Conservation (phyloP, 2,329 filamentous ascomycete genomes). For the Colletotrichum orbiculare region DNA sequence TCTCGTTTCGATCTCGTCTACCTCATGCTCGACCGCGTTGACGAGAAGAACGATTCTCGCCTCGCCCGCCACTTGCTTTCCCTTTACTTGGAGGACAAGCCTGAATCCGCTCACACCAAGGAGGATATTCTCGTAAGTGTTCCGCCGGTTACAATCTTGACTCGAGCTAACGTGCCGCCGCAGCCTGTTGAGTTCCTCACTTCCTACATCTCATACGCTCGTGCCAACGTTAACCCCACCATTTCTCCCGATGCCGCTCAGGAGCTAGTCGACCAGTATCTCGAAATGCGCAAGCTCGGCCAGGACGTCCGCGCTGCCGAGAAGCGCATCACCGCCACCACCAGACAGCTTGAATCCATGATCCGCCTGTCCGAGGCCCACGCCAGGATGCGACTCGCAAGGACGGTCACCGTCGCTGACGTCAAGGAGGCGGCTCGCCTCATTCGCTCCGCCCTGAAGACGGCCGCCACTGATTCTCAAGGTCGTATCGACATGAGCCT, state of each 20-base stretch:
- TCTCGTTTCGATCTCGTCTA: constrained; percentile 98
- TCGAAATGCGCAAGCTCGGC: constrained; percentile 94
- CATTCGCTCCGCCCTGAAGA: constrained; percentile 94
- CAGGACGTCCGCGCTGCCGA: constrained; percentile 88
- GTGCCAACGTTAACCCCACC: constrained; percentile 83
- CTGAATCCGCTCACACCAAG: constrained; percentile 79
- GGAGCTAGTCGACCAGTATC: constrained; percentile 87
- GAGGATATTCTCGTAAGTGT: constrained; percentile 82
- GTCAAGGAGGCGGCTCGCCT: constrained; percentile 91
- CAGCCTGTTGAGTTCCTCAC: constrained; percentile 96
- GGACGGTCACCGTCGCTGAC: constrained; percentile 80
- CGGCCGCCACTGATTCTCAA: constrained; percentile 92
- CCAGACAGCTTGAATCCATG: constrained; percentile 97
- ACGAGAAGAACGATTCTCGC: constrained; percentile 88
- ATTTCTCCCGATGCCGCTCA: constrained; percentile 84
- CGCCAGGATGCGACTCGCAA: constrained; percentile 93
- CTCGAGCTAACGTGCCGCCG: constrained; percentile 41
- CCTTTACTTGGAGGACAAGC: constrained; percentile 96
- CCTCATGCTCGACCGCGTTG: constrained; percentile 91
- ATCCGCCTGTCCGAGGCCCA: constrained; percentile 96
- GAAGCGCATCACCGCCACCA: constrained; percentile 97
- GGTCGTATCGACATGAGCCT: constrained; percentile 97
- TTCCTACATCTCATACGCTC: constrained; percentile 96
- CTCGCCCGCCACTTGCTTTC: constrained; percentile 92
- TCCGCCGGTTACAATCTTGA: background rate